These are phyloP conservation scores for Zygoascus ofunaensis DNA, from an alignment of 805 yeast species.

Conservation along the genomic window DNA sequence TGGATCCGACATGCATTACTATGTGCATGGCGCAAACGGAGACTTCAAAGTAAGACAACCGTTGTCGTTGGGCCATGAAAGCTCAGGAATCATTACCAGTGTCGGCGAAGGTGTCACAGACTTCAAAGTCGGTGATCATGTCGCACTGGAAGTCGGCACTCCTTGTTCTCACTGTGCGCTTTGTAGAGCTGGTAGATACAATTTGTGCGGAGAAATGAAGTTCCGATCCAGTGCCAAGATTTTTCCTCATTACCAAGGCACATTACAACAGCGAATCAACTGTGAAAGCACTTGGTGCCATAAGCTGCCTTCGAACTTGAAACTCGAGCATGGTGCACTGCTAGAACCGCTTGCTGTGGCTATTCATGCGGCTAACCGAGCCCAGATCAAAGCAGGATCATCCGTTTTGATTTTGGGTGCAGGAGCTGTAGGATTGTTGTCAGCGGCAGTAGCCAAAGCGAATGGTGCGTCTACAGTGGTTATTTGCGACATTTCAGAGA, in stretches of 20 bases:
- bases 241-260: constrained; percentile 69
- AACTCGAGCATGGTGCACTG: constrained; percentile 77
- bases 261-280: constrained; percentile 34
- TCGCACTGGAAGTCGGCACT: constrained; percentile 81
- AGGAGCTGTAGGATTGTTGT: constrained; percentile 56
- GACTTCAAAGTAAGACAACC: constrained; percentile 63
- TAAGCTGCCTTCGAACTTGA: constrained; percentile 65
- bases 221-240: constrained; percentile 63
- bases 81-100: constrained; percentile 65
- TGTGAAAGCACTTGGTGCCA: constrained; percentile 77
- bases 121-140: constrained; percentile 72
- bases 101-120: constrained; percentile 57
- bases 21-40: constrained; percentile 72
- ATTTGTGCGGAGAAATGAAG: constrained; percentile 77
- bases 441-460: constrained; percentile 69
- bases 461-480: constrained; percentile 52
- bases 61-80: constrained; percentile 85
- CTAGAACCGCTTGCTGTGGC: constrained; percentile 84
- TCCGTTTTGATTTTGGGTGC: constrained; percentile 42
- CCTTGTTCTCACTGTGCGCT: constrained; percentile 69
- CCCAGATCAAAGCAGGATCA: constrained; percentile 51
- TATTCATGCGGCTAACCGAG: constrained; percentile 63
- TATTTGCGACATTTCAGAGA: constrained; percentile 52
- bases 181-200: constrained; percentile 87
- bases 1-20: constrained; percentile 81